A percentile compares a stretch with the other conserved stretches of the same genome.
Conservation (phyloP, 2,329 filamentous ascomycete species). For the Sporothrix brasiliensis region DNA sequence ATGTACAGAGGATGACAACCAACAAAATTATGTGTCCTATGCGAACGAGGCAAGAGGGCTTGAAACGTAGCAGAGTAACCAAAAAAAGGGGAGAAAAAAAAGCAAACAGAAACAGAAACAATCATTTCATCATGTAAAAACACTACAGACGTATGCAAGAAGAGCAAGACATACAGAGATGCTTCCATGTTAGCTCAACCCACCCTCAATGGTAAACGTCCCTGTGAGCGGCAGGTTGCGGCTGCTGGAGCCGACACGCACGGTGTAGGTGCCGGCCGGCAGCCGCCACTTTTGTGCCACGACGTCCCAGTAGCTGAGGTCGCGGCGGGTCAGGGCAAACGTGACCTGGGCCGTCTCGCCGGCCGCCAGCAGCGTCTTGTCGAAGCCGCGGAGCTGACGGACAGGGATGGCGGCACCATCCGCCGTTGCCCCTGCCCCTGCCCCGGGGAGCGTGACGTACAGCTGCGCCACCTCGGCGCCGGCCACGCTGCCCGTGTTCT, state of each 20-base stretch:
- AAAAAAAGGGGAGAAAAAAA: not conserved
- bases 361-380: conserved; percentile 58
- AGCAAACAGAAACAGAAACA: not conserved
- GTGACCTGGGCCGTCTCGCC: conserved; percentile 48
- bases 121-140: not conserved
- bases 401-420: conserved; percentile 45
- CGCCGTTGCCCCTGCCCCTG: too few species aligned
- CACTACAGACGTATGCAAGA: not conserved
- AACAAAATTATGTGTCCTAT: not conserved
- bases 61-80: not conserved
- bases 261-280: conserved; percentile 46
- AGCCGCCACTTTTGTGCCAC: conserved; percentile 63
- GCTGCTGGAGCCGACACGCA: conserved; percentile 52
- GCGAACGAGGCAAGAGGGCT: not conserved
- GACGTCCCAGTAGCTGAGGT: conserved; percentile 69
- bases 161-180: not conserved
- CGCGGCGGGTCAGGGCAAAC: conserved; percentile 62
- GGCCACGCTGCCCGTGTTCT: conserved; percentile 47
- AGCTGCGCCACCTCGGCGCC: conserved; percentile 53
- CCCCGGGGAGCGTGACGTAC: conserved; percentile 49
- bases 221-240: conserved; percentile 46
- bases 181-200: too few species aligned
- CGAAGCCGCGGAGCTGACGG: conserved; percentile 67
- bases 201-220: conserved; percentile 40
- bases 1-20: not conserved